phyloP scores from a whole-genome alignment of 345 rosid species.

The Crucihimalaya himalaica region DNA sequence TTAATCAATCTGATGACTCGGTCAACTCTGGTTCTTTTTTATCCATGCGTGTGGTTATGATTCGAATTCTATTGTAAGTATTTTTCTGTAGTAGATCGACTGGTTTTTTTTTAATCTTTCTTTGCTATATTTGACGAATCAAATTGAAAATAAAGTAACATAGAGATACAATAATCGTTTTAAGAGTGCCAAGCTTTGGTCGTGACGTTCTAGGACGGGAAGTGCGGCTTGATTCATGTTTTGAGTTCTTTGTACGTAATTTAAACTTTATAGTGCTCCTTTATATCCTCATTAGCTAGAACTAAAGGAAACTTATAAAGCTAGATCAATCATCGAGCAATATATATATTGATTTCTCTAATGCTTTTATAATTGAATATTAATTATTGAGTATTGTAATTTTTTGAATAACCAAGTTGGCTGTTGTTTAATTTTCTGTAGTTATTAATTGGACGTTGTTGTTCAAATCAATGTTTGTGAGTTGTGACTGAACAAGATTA shows the following conservation, averaged over 20 bases:
- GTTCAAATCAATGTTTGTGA: not conserved
- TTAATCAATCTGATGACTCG: not conserved
- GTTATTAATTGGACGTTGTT: not conserved
- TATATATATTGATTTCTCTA: not conserved
- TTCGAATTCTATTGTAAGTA: not conserved
- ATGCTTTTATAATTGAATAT: not conserved
- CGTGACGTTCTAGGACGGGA: conserved; percentile 33
- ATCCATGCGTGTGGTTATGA: not conserved
- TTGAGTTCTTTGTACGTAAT: conserved; percentile 13
- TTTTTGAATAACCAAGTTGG: not conserved
- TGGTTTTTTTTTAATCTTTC: not conserved
- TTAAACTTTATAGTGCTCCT: conserved; percentile 18
- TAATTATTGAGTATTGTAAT: not conserved
- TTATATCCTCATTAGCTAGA: conserved; percentile 1
- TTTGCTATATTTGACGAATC: conserved; percentile 17
- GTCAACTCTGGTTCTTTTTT: not conserved
- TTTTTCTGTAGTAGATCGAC: not conserved
- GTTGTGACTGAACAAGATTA: not conserved
- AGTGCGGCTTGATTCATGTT: conserved; percentile 22
- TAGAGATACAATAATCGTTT: conserved; percentile 1
- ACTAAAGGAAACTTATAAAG: conserved; percentile 24
- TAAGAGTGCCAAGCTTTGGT: conserved; percentile 10
- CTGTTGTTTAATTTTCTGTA: no score
- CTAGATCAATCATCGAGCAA: conserved; percentile 23
- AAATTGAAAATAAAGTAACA: conserved; percentile 7